These are phyloP conservation scores for Cercospora beticola DNA, from an alignment of 2,329 filamentous ascomycete genomes.

Conservation along the genomic window DNA sequence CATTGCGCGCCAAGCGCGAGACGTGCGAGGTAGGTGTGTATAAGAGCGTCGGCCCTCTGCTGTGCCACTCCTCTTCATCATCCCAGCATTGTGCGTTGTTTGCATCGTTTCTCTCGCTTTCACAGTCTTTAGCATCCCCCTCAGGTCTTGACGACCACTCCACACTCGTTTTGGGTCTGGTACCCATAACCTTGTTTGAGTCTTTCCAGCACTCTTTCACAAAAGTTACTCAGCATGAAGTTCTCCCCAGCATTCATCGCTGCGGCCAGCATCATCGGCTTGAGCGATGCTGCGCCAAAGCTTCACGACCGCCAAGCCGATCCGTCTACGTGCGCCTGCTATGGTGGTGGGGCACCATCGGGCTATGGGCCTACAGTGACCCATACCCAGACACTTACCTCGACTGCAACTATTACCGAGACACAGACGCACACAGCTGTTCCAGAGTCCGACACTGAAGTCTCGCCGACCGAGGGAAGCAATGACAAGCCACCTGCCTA, in stretches of 20 bases:
- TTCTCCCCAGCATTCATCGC: constrained; percentile 43
- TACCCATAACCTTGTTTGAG: constrained; percentile 14
- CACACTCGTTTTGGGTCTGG: constrained; percentile 19
- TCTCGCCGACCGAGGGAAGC: constrained; percentile 20
- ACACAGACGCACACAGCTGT: constrained; percentile 14
- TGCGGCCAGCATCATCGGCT: constrained; percentile 47
- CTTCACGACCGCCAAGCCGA: constrained; percentile 43
- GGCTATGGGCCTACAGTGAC: constrained; percentile 21
- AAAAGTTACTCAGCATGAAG: constrained; percentile 33
- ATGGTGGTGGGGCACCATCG: constrained; percentile 1
- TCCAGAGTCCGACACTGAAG: constrained; percentile 14
- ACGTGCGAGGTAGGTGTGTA: constrained; percentile 5
- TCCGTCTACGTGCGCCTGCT: constrained; percentile 37
- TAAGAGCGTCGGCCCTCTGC: constrained; percentile 13
- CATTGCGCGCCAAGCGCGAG: background rate
- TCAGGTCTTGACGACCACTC: constrained; percentile 28
- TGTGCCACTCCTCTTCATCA: background rate
- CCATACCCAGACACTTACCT: constrained; percentile 24
- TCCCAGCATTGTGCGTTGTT: constrained; percentile 7
- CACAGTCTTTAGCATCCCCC: constrained; percentile 31
- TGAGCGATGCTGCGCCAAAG: constrained; percentile 52
- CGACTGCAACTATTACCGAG: constrained; percentile 18
- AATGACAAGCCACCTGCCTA: constrained; percentile 18
- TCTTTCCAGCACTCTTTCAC: constrained; percentile 13
- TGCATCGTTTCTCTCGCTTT: constrained; percentile 6